Percentiles rank a stretch among this genome's conserved stretches.
Conservation (phyloP, 208 protist species). For the Trypanosoma mega region DNA sequence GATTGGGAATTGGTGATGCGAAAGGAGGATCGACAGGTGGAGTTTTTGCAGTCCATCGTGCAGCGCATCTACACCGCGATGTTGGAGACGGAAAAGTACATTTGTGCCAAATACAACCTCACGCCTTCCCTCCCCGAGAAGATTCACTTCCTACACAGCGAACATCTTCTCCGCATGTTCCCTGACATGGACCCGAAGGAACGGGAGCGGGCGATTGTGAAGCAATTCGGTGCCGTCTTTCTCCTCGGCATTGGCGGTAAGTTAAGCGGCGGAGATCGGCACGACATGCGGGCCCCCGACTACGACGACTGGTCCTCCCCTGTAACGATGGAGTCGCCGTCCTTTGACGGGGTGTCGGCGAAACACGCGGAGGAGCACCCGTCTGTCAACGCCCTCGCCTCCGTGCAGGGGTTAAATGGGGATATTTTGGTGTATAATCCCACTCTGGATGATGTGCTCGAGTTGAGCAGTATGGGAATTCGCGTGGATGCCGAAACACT, state of each 20-base stretch:
- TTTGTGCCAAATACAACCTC: conserved; percentile 53
- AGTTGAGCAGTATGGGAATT: conserved; percentile 93
- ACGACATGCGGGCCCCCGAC: conserved; percentile 88
- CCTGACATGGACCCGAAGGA: conserved; percentile 80
- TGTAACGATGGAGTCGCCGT: conserved; percentile 42
- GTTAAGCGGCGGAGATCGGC: conserved; percentile 72
- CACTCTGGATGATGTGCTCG: conserved; percentile 74
- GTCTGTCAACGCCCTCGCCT: conserved; percentile 48
- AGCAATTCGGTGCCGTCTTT: conserved; percentile 87
- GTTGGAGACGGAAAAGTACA: conserved; percentile 54
- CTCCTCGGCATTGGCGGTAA: conserved; percentile 87
- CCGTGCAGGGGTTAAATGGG: conserved; percentile 82
- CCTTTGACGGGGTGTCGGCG: conserved; percentile 12
- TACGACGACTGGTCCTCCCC: conserved; percentile 94
- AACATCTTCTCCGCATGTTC: conserved; percentile 81
- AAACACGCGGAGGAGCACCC: conserved; percentile 15
- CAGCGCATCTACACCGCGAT: conserved; percentile 70
- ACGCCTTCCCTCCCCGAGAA: conserved; percentile 63
- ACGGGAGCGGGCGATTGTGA: conserved; percentile 68
- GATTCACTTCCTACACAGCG: conserved; percentile 83
- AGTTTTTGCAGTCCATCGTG: conserved; percentile 73
- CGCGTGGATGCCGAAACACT: conserved; percentile 84
- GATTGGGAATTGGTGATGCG: conserved; percentile 91
- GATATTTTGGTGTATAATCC: conserved; percentile 91
- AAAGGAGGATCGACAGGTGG: conserved; percentile 50